Conservation (phyloP, 805 yeast species). For the Jamesozyma gamospora region DNA sequence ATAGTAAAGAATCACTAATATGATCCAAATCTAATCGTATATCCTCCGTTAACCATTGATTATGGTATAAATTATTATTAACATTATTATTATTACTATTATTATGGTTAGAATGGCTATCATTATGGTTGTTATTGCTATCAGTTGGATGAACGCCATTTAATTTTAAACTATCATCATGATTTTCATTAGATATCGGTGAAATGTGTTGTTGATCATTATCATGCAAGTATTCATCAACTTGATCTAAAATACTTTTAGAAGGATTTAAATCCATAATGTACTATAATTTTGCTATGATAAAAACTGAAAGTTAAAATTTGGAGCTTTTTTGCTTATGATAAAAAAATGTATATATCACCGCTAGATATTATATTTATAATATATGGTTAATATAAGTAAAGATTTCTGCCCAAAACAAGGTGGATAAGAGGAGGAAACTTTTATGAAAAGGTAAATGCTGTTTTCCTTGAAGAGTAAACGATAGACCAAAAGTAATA, state of each 20-base stretch:
- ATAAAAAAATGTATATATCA: no score
- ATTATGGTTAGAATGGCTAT: neutral
- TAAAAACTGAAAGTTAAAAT: no score
- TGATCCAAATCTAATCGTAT: constrained; percentile 9
- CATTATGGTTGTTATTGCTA: neutral
- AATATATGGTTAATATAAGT: no score
- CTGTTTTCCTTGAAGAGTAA: no score
- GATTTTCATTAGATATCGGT: neutral
- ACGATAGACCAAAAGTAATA: no score
- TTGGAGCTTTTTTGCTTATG: no score
- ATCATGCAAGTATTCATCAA: constrained; percentile 16
- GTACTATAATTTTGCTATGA: no score
- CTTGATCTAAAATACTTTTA: constrained; percentile 25
- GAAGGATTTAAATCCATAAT: constrained; percentile 9
- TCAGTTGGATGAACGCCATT: neutral
- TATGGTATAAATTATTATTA: neutral
- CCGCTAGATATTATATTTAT: no score
- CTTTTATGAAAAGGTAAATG: no score
- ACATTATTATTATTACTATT: neutral
- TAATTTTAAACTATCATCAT: neutral
- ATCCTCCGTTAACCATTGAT: constrained; percentile 6
- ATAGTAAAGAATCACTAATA: constrained; percentile 3
- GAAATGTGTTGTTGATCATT: neutral
- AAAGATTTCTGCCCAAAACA: no score
- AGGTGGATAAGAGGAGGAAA: no score